phyloP scores from a whole-genome alignment of 768 basidiomycete species.

The Lactifluus echinatus region DNA sequence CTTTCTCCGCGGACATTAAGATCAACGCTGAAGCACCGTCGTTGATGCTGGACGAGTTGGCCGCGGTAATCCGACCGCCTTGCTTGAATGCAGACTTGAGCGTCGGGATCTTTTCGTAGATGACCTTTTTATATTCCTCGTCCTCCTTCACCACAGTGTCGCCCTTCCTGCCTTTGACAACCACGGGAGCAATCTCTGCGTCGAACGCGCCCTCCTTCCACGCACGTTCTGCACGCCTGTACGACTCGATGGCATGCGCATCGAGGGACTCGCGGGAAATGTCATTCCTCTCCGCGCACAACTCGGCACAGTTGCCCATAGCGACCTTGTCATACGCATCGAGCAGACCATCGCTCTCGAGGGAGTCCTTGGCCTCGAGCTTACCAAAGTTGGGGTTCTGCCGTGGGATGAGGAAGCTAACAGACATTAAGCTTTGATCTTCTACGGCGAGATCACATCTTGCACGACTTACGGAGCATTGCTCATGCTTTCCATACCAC shows the following conservation, averaged over 20 bases:
- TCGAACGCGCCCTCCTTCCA: conserved; percentile 83
- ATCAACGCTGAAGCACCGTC: conserved; percentile 96
- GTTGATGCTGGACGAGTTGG: conserved; percentile 91
- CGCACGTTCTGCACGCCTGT: conserved; percentile 84
- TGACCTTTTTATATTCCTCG: conserved; percentile 96
- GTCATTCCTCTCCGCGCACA: conserved; percentile 67
- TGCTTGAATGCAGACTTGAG: conserved; percentile 86
- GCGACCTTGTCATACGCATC: conserved; percentile 97
- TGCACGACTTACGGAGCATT: conserved; percentile 78
- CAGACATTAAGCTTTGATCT: neutral
- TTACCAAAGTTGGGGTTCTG: conserved; percentile 82
- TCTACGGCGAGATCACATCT: neutral
- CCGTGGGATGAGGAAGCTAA: conserved; percentile 74
- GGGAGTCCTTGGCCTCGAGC: conserved; percentile 77
- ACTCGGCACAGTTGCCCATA: conserved; percentile 97
- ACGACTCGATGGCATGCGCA: conserved; percentile 88
- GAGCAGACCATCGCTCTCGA: conserved; percentile 89
- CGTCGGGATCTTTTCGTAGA: conserved; percentile 87
- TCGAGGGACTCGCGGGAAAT: conserved; percentile 88
- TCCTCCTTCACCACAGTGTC: conserved; percentile 87
- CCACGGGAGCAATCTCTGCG: conserved; percentile 83
- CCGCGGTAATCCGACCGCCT: conserved; percentile 88
- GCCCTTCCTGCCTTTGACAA: conserved; percentile 90
- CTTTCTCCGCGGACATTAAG: conserved; percentile 89
- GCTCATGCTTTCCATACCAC: conserved; percentile 99